Conservation (phyloP, 2,329 filamentous ascomycete genomes). For the Botryotinia calthae region DNA sequence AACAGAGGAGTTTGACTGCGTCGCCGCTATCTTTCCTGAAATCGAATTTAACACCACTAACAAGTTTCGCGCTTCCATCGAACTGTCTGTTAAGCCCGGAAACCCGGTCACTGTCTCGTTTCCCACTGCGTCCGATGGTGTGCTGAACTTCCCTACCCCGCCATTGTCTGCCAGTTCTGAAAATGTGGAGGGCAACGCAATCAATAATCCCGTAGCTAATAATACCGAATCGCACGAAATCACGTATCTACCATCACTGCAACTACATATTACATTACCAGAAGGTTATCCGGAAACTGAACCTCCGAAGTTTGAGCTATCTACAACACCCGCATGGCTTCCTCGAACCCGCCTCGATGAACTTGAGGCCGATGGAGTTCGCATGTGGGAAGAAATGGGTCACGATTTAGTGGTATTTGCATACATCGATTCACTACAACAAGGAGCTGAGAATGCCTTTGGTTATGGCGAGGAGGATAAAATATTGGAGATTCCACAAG, state of each 20-base stretch:
- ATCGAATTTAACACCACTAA: constrained; percentile 47
- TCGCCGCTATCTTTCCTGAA: constrained; percentile 67
- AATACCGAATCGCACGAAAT: constrained; percentile 34
- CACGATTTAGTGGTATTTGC: constrained; percentile 58
- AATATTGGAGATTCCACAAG: constrained; percentile 51
- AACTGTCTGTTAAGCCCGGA: constrained; percentile 55
- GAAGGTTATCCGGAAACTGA: constrained; percentile 54
- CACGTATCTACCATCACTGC: constrained; percentile 56
- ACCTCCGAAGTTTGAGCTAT: constrained; percentile 52
- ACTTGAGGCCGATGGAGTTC: constrained; percentile 50
- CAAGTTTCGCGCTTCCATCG: constrained; percentile 50
- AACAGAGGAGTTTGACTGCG: constrained; percentile 56
- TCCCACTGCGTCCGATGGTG: constrained; percentile 46
- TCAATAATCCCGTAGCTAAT: constrained; percentile 15
- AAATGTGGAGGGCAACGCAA: constrained; percentile 14
- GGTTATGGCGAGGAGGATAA: constrained; percentile 51
- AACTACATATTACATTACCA: constrained; percentile 54
- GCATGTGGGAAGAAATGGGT: constrained; percentile 62
- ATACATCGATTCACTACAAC: constrained; percentile 63
- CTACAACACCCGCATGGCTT: constrained; percentile 58
- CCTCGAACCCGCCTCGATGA: constrained; percentile 46
- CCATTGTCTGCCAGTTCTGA: constrained; percentile 29
- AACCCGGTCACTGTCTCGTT: constrained; percentile 57
- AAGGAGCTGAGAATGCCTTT: constrained; percentile 58
- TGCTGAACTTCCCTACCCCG: constrained; percentile 33